These are phyloP conservation scores for Prunus dulcis DNA, from an alignment of 306 rosid species.

Conservation along the genomic window DNA sequence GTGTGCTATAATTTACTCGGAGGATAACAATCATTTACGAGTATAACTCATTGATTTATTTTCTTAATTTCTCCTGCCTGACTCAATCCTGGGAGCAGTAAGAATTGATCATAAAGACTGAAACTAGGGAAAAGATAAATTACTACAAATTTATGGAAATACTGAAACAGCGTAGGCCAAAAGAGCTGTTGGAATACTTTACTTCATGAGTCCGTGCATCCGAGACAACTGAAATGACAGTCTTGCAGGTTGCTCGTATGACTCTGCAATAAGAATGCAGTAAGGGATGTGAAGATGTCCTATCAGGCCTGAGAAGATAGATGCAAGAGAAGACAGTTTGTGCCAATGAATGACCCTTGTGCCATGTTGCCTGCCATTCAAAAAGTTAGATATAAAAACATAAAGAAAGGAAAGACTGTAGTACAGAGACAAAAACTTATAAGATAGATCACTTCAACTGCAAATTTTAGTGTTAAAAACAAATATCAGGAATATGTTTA, in stretches of 20 bases:
- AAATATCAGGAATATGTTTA: background rate
- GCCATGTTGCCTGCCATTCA: conserved; percentile 96
- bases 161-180: conserved; percentile 12
- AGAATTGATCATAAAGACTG: background rate
- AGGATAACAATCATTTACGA: background rate
- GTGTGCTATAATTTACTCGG: background rate
- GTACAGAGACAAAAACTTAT: background rate
- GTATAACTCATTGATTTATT: background rate
- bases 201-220: conserved; percentile 99
- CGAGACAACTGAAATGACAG: conserved; percentile 73
- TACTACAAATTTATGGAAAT: background rate
- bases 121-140: background rate
- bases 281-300: conserved; percentile 79
- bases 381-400: conserved; percentile 21
- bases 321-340: conserved; percentile 97
- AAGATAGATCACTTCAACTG: background rate
- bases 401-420: background rate
- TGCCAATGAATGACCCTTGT: conserved; percentile 96
- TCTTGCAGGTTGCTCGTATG: conserved; percentile 82
- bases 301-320: conserved; percentile 83
- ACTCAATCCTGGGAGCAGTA: background rate
- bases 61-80: background rate
- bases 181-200: conserved; percentile 73
- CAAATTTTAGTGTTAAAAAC: background rate
- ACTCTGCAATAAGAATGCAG: conserved; percentile 84